Evolutionary conservation across 139 green algal genomes (phyloP), one percentile per base, ranked within the genome.

Genomic region (Chlorella sp.): DNA sequence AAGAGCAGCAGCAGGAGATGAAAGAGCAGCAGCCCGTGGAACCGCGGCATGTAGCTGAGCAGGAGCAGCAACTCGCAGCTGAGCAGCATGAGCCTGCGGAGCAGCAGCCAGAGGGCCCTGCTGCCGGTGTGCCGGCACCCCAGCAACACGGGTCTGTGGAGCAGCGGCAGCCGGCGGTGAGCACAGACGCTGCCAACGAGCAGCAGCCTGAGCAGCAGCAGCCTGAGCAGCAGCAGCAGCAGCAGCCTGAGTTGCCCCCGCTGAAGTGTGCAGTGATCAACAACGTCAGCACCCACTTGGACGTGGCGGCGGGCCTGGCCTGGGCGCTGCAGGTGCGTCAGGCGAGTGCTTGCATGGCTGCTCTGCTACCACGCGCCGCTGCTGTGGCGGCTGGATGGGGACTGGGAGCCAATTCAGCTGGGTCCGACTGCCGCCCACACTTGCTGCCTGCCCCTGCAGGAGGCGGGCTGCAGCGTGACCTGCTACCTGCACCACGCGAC

Each of bases 311-410:
- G 5, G 76, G 76, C 51, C 1, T 82, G 51, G 56, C 38, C 36
- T 82, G 76, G 76, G 76, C 76, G 5, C 69, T 82, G 34, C 76
- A 82, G 76, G 76, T 82, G 36, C 19, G 74, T 2, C 9, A 20
- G 3, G 32, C 6, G 11, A 30, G 24, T 14, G 64, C 30, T 40
- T 40, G 64, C 30, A 6, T 20, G 65, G 34, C 20, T 20, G 65
- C 22, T 30, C 16, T 73, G 65, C 64, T 70, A 32, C 65, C 13
- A 20, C 26, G 56, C 20, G 62, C 22, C 62, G 62, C 62, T 69
- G 3, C 62, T 69, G n/a, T n/a, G n/a, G n/a, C n/a, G n/a, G n/a
- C n/a, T n/a, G n/a, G n/a, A n/a, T n/a, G n/a, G n/a, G n/a, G n/a
- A n/a, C n/a, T n/a, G n/a, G n/a, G n/a, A n/a, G n/a, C n/a, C n/a